Percentiles rank a stretch among this genome's conserved stretches.
These are phyloP conservation scores for Sergeia podlipaevii DNA, from an alignment of 208 protist species.

Conservation along the genomic window DNA sequence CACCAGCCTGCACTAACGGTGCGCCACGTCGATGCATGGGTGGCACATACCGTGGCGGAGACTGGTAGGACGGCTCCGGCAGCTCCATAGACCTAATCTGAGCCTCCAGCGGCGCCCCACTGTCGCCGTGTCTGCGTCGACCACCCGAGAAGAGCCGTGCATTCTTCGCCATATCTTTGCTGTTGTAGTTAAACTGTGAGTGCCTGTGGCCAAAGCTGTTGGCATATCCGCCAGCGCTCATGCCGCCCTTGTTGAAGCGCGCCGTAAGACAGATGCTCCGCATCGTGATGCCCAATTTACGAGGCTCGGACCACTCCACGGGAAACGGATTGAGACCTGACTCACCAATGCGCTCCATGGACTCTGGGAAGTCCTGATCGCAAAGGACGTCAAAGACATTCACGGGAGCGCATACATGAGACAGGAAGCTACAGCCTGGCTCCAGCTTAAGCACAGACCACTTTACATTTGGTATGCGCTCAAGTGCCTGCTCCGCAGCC, in stretches of 20 bases:
- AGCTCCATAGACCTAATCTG: constrained; percentile 74
- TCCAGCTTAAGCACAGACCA: constrained; percentile 77
- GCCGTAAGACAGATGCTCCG: constrained; percentile 76
- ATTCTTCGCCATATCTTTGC: constrained; percentile 52
- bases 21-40: constrained; percentile 59
- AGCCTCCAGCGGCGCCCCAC: constrained; percentile 46
- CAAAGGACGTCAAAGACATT: constrained; percentile 85
- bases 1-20: constrained; percentile 9
- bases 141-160: constrained; percentile 57
- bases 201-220: constrained; percentile 50
- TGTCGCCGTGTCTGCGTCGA: constrained; percentile 56
- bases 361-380: constrained; percentile 82
- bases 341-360: constrained; percentile 76
- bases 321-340: constrained; percentile 87
- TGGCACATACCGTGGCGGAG: constrained; percentile 68
- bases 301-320: constrained; percentile 83
- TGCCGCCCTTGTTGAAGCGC: constrained; percentile 66
- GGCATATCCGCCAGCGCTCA: constrained; percentile 74
- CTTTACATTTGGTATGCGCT: constrained; percentile 45
- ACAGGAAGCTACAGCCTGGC: constrained; percentile 67
- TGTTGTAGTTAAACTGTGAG: constrained; percentile 62
- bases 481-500: constrained; percentile 40
- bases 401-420: constrained; percentile 65
- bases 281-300: constrained; percentile 83
- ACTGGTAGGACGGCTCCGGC: constrained; percentile 58